Evolutionary conservation across 257 asterid species (phyloP).

Genomic region (Anisodus acutangulus): DNA sequence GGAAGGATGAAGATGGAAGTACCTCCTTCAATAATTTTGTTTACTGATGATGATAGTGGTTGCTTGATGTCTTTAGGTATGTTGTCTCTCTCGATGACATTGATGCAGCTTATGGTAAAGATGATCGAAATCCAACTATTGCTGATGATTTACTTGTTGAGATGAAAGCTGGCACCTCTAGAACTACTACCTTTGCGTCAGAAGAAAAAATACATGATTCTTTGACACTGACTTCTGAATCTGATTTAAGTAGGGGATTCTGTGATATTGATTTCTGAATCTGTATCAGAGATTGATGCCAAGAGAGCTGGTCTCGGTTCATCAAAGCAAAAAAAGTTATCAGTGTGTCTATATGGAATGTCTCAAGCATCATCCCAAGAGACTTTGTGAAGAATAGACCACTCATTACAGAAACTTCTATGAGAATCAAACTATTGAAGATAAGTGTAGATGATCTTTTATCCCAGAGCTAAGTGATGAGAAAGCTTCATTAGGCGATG

Average conservation of each 20-base stretch:
- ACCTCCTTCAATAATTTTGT: slow-evolving; percentile 46
- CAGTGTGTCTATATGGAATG: slow-evolving; percentile 68
- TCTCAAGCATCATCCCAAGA: slow-evolving; percentile 68
- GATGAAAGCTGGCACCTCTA: slow-evolving; percentile 22
- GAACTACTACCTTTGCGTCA: slow-evolving; percentile 13
- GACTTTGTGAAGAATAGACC: slow-evolving; percentile 49
- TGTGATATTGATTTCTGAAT: slow-evolving; percentile 35
- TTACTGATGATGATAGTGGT: slow-evolving; percentile 52
- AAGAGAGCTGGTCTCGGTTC: slow-evolving; percentile 35
- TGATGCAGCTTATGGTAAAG: slow-evolving; percentile 68
- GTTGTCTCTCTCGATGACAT: slow-evolving; percentile 70
- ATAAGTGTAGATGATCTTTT: slow-evolving; percentile 56
- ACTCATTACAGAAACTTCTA: slow-evolving; percentile 42
- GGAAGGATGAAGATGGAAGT: slow-evolving; percentile 61
- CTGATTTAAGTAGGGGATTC: slow-evolving; percentile 40
- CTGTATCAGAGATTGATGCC: slow-evolving; percentile 35
- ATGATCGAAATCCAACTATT: slow-evolving; percentile 48
- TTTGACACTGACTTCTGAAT: slow-evolving; percentile 36
- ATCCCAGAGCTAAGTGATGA: slow-evolving; percentile 63
- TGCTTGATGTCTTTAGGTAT: slow-evolving; percentile 74
- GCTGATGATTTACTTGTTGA: slow-evolving; percentile 56
- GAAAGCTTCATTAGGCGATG: slow-evolving; percentile 39
- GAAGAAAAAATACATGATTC: slow-evolving; percentile 38
- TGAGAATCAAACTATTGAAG: slow-evolving; percentile 57
- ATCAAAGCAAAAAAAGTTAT: slow-evolving; percentile 49